Base-by-base conservation (phyloP, 2,329 filamentous ascomycete genomes). In the Xylariomycetidae sp. region DNA sequence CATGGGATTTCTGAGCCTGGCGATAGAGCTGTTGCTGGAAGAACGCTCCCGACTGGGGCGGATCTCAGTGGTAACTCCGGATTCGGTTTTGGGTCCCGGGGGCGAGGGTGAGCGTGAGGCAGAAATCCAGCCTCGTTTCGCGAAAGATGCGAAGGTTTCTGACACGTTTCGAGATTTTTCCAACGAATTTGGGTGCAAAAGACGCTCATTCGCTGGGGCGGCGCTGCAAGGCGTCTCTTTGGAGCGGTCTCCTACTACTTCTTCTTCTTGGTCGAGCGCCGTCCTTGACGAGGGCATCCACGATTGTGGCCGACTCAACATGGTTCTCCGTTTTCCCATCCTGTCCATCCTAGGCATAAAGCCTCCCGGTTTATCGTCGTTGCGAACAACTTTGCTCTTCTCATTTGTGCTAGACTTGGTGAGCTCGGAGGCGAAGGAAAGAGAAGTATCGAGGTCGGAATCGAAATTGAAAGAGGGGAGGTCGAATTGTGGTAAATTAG, bases 381-480 rank as follows among this genome's bases (percentile, higher is more conserved):
- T 37, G 33, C 33, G 30, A 31, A 31, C 35, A 27, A 38, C 35
- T 36, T 44, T 45, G 26, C 41, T 26, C 31, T 48, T 50, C 40
- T 56, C 56, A 53, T 56, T 42, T 42, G 50, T 41, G 32, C 41
- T 30, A 33, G 41, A 29, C 19, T 45, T 44, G 15, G 46, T 23
- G 8, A 49, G 28, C 28, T 53, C 54, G 46, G 43, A 48, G 38
- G 59, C 54, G 43, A 68, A 49, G 27, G 59, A 64, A 17, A 73
- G 53, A 13, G 62, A 64, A 4, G 65, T 64, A 45, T 72, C 65
- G 49, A 77, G 61, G 26, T 69, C 59, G 43, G 66, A 58, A 42
- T 64, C 64, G 46, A 70, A 62, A 41, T 74, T 67, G 53, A 78
- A 70, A 1, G 69, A 67, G 23, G 71, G 67, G 20, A 78, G 56